phyloP scores from a whole-genome alignment of 2,329 filamentous ascomycete genomes.

The Colletotrichum somersetense region DNA sequence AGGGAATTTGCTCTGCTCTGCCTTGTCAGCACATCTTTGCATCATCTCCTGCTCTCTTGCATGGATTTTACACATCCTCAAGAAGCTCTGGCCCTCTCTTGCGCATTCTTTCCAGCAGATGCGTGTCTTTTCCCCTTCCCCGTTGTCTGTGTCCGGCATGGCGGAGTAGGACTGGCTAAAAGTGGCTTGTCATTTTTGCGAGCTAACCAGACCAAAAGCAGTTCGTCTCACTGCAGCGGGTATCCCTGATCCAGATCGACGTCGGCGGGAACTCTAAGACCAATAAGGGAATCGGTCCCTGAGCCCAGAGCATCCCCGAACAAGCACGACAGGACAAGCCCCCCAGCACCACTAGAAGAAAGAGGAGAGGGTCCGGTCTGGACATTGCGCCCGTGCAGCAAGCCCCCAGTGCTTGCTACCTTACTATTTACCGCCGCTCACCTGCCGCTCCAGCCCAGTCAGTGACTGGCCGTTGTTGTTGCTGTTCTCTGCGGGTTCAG shows the following conservation, averaged over 20 bases:
- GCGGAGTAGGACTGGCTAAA: conserved; percentile 38
- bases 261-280: conserved; percentile 42
- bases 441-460: conserved; percentile 7
- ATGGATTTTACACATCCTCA: background rate
- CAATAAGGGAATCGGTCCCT: conserved; percentile 39
- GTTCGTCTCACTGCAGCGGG: conserved; percentile 34
- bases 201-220: conserved; percentile 40
- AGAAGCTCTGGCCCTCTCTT: background rate
- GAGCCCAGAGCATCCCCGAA: conserved; percentile 17
- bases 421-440: background rate
- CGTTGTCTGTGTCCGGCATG: conserved; percentile 34
- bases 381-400: conserved; percentile 12
- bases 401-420: background rate
- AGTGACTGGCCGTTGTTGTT: background rate
- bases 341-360: conserved; percentile 1
- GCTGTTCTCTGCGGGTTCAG: conserved; percentile 32
- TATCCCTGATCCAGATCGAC: conserved; percentile 41
- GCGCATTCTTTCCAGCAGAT: conserved; percentile 3
- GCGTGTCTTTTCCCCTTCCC: conserved; percentile 15
- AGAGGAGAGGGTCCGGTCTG: conserved; percentile 23
- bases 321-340: conserved; percentile 26
- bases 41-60: background rate
- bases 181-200: conserved; percentile 37
- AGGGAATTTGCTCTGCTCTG: background rate
- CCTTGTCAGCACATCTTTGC: conserved; percentile 4